A percentile compares a stretch with the other conserved stretches of the same genome.
Conservation (phyloP, 352 stramenopile species). For the Phytophthora hybrid region DNA sequence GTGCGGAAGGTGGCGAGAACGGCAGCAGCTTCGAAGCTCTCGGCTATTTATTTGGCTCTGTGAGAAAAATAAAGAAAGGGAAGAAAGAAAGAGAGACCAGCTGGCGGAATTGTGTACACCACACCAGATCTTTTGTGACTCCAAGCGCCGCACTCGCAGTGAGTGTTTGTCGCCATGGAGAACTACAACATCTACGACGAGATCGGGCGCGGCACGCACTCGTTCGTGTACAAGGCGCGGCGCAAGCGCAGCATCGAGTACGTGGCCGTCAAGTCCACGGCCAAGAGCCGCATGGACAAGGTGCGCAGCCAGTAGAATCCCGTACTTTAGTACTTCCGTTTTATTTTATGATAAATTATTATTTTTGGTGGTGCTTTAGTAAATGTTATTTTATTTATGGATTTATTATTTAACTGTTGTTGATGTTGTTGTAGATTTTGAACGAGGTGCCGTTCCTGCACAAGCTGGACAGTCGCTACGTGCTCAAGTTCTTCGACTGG, state of each 20-base stretch:
- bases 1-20: conserved; percentile 1
- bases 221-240: conserved; percentile 93
- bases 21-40: neutral
- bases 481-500: conserved; percentile 95
- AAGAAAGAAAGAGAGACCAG: conserved; percentile 30
- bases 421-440: conserved; percentile 57
- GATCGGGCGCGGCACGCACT: conserved; percentile 91
- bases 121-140: conserved; percentile 39
- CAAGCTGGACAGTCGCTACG: conserved; percentile 84
- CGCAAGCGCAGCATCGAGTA: conserved; percentile 95
- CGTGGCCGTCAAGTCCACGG: conserved; percentile 94
- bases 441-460: conserved; percentile 92
- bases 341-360: neutral
- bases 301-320: conserved; percentile 38
- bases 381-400: neutral
- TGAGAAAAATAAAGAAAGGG: conserved; percentile 32
- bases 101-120: conserved; percentile 20
- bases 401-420: neutral
- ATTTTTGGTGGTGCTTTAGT: neutral
- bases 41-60: conserved; percentile 30
- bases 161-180: conserved; percentile 69
- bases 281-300: conserved; percentile 93
- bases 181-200: conserved; percentile 97
- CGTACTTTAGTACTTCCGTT: neutral
- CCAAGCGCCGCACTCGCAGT: neutral